These are phyloP conservation scores for Knoxia roxburghii DNA, from an alignment of 257 asterid species.

Conservation along the genomic window DNA sequence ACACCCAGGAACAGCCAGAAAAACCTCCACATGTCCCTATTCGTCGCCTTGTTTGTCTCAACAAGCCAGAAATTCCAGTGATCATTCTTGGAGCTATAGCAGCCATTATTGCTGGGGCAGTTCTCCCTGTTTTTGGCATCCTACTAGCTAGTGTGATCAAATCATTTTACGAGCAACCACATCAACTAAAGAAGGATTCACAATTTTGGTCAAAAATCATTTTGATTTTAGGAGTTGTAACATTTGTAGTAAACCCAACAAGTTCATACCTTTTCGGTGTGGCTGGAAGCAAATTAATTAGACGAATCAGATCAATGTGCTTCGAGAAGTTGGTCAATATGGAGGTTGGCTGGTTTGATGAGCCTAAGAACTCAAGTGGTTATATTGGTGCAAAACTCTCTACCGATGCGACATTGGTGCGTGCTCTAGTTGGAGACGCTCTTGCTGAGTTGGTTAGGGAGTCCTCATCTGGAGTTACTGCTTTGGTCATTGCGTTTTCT, in stretches of 20 bases:
- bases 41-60: slow-evolving; percentile 52
- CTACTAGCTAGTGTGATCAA: slow-evolving; percentile 52
- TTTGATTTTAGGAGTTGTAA: slow-evolving; percentile 52
- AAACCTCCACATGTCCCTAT: slow-evolving; percentile 46
- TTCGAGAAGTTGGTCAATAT: slow-evolving; percentile 74
- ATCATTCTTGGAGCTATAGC: slow-evolving; percentile 46
- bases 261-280: slow-evolving; percentile 71
- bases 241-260: slow-evolving; percentile 64
- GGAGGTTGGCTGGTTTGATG: slow-evolving; percentile 92
- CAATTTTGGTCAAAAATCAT: slow-evolving; percentile 74
- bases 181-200: slow-evolving; percentile 49
- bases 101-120: slow-evolving; percentile 67
- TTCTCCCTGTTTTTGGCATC: slow-evolving; percentile 64
- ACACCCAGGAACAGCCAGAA: slow-evolving; percentile 24
- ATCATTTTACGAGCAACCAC: slow-evolving; percentile 56
- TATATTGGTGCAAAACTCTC: slow-evolving; percentile 79
- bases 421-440: slow-evolving; percentile 84
- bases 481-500: slow-evolving; percentile 58
- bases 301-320: slow-evolving; percentile 68
- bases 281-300: slow-evolving; percentile 75
- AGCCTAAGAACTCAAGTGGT: slow-evolving; percentile 74
- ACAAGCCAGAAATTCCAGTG: slow-evolving; percentile 71
- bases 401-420: slow-evolving; percentile 76
- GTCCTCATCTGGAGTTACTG: slow-evolving; percentile 49
- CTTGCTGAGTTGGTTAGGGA: slow-evolving; percentile 80